Conservation (phyloP, 202 grass and related monocot genomes). For the Bolboschoenoplectus hybrid region DNA sequence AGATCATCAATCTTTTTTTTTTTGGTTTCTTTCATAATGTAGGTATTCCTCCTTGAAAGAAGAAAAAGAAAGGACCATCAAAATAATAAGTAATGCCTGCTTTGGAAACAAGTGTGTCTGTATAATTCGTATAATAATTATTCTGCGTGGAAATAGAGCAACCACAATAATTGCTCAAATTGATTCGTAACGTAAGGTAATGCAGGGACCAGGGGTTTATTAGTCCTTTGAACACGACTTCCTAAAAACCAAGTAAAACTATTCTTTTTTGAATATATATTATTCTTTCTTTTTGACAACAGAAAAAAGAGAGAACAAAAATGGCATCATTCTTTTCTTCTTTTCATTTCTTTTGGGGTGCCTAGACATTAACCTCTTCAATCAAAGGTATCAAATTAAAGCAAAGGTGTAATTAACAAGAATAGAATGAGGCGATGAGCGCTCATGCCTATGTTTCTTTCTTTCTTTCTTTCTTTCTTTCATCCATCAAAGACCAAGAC, state of each 20-base stretch:
- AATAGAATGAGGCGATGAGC: background rate
- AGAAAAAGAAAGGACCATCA: background rate
- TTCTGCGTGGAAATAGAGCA: constrained; percentile 18
- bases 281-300: background rate
- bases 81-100: background rate
- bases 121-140: constrained; percentile 21
- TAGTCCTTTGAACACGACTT: background rate
- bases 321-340: background rate
- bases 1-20: too few species aligned
- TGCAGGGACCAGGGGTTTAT: background rate
- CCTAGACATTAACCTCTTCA: background rate
- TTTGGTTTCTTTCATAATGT: too few species aligned
- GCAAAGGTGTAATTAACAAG: background rate
- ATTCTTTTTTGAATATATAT: background rate
- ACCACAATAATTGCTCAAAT: constrained; percentile 16
- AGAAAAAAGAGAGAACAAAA: background rate
- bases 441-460: constrained; percentile 2
- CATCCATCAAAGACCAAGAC: background rate
- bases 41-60: background rate
- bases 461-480: too few species aligned
- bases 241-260: background rate
- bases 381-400: background rate
- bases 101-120: background rate
- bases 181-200: constrained; percentile 11
- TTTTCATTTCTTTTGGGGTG: background rate